These are phyloP conservation scores for Hypoxylon sp. DNA, from an alignment of 2,329 filamentous ascomycete genomes.

Conservation along the genomic window DNA sequence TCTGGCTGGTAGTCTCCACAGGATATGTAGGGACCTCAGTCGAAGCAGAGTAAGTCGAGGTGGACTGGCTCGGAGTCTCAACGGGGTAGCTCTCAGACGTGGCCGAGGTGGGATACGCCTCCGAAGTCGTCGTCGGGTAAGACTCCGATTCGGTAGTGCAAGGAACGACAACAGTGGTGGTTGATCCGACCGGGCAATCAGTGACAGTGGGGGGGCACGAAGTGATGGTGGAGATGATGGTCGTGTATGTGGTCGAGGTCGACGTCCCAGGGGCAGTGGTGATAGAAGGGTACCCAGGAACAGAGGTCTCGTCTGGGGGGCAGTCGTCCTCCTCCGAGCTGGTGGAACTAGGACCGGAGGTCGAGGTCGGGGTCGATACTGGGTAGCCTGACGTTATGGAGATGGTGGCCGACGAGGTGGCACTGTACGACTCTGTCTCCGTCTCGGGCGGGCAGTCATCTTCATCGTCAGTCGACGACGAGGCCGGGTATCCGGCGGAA, in stretches of 20 bases:
- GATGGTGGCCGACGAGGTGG: constrained; percentile 12
- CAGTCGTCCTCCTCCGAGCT: neutral
- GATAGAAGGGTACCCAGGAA: constrained; percentile 11
- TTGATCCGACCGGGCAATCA: constrained; percentile 33
- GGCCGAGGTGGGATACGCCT: constrained; percentile 6
- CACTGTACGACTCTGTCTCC: constrained; percentile 26
- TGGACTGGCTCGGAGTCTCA: neutral
- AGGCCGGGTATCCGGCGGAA: constrained; percentile 16
- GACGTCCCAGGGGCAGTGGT: neutral
- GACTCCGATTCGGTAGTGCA: constrained; percentile 21
- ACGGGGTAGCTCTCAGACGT: constrained; percentile 8
- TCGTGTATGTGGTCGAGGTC: constrained; percentile 37
- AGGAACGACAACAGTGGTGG: constrained; percentile 31
- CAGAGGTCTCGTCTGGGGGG: neutral
- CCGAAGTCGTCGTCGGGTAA: constrained; percentile 7
- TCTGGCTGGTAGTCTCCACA: constrained; percentile 13
- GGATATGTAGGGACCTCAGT: constrained; percentile 12
- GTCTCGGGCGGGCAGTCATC: constrained; percentile 33
- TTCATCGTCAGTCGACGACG: constrained; percentile 24
- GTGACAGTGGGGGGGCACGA: constrained; percentile 27
- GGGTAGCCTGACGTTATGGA: neutral
- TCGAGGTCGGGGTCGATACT: neutral
- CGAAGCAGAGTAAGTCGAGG: neutral
- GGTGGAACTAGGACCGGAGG: neutral
- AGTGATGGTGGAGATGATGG: constrained; percentile 32